Base-by-base conservation (phyloP, 208 protist genomes). In the Strigomonas galati region DNA sequence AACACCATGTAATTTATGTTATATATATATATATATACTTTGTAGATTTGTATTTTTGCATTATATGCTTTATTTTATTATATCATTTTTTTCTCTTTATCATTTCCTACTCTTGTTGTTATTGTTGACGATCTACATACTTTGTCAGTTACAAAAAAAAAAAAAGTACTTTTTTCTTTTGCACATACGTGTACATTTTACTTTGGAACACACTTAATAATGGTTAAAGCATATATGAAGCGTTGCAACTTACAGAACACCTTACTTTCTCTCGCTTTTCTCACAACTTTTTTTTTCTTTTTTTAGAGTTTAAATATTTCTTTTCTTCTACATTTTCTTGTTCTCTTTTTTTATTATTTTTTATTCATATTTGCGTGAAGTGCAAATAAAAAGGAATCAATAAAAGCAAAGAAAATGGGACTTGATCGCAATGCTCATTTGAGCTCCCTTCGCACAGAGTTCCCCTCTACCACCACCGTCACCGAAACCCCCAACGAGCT, bases 391-490 rank as follows among this genome's bases (percentile, higher is more conserved):
- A n/a, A n/a, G 17, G 44, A 6, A 24, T 3, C 44, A 21, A 21
- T 5, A 5, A 24, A 3, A 5, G n/a, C 44, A 5, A n/a, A 2
- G 3, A 51, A 35, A 15, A 79, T 78, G 75, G 71, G 58, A 0
- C 72, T 61, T 26, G 58, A 76, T 37, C 72, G 76, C 35, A 64
- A 75, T 32, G 27, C 30, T 9, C 78, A 92, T 44, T 55, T 92
- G 17, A 58, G 57, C 15, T 75, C 71, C 52, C 72, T 93, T 14
- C 59, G 55, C 21, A 56, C 56, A 15, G 71, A 72, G 46, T 93
- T 87, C 66, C 78, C 74, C 0, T 76, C 69, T 17, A 84, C 80
- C 6, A 61, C 60, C 1, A 57, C 74, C 2, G 66, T 93, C 17
- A 72, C 58, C 40, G 76, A 89, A 52, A 72, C 67, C 0, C 37